A percentile compares a stretch with the other conserved stretches of the same genome.
Conservation (phyloP, 2,329 filamentous ascomycete genomes). For the Alternaria solani region DNA sequence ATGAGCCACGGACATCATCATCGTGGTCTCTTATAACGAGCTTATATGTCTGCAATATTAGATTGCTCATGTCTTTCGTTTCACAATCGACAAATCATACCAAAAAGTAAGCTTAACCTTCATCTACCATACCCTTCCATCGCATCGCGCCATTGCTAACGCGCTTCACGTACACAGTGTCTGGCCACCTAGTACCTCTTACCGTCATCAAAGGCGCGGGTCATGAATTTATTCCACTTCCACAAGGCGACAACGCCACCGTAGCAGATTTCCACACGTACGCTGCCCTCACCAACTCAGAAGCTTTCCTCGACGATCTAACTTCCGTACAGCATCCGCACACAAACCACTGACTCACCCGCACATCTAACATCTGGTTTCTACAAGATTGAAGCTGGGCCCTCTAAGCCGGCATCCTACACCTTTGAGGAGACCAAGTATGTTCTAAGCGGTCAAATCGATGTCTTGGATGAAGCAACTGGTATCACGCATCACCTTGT, state of each 20-base stretch:
- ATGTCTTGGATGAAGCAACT: constrained; percentile 29
- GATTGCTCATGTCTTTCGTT: too few species aligned
- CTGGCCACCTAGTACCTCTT: constrained; percentile 25
- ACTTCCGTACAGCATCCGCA: constrained; percentile 19
- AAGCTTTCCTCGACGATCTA: background rate
- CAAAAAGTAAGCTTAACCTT: background rate
- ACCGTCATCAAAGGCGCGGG: constrained; percentile 34
- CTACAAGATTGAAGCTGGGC: constrained; percentile 31
- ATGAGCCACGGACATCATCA: background rate
- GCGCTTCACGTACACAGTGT: constrained; percentile 9
- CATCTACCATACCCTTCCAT: background rate
- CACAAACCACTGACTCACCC: constrained; percentile 22
- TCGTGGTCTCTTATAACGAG: background rate
- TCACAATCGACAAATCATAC: background rate
- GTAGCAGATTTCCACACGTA: constrained; percentile 34
- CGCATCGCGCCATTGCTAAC: background rate
- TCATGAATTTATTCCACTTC: constrained; percentile 28
- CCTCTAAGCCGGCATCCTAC: constrained; percentile 23
- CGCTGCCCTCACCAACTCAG: background rate
- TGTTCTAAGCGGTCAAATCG: constrained; percentile 27
- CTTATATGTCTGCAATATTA: background rate
- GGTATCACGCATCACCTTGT: constrained; percentile 29
- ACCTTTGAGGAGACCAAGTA: constrained; percentile 32
- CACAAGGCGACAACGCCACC: constrained; percentile 26
- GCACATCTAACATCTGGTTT: constrained; percentile 30